Evolutionary conservation across 1,284 basidiomycete species (phyloP).

Genomic region (Cutaneotrichosporon sp.): DNA sequence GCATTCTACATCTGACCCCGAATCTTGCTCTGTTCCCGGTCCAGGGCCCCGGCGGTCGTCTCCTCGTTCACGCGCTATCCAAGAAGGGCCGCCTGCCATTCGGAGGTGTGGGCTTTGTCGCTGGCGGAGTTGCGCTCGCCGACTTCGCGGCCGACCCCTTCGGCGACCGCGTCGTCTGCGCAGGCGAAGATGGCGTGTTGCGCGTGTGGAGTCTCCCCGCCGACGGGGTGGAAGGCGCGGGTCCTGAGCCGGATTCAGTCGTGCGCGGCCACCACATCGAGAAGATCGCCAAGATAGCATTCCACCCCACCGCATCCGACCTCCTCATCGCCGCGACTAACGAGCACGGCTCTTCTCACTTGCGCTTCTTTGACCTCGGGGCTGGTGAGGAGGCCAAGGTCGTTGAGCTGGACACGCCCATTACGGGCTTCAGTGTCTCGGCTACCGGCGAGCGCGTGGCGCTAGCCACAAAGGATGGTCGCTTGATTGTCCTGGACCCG

Average conservation of each 20-base stretch:
- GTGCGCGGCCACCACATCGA: constrained; percentile 41
- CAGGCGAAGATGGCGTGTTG: constrained; percentile 48
- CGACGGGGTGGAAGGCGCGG: constrained; percentile 33
- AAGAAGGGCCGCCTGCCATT: constrained; percentile 46
- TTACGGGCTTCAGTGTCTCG: constrained; percentile 45
- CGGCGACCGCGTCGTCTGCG: constrained; percentile 39
- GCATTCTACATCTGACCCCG: constrained; percentile 39
- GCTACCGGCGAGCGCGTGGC: constrained; percentile 45
- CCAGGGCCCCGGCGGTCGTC: constrained; percentile 50
- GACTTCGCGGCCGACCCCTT: constrained; percentile 49
- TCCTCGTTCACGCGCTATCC: constrained; percentile 45
- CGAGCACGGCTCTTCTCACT: constrained; percentile 39
- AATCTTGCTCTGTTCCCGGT: constrained; percentile 49
- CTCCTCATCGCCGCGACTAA: constrained; percentile 46
- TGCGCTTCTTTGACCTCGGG: constrained; percentile 44
- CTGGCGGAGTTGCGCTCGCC: constrained; percentile 43
- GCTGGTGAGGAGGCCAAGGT: constrained; percentile 19
- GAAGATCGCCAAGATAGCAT: constrained; percentile 44
- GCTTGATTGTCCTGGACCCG: constrained; percentile 48
- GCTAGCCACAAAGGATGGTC: constrained; percentile 49
- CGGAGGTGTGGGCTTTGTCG: constrained; percentile 42
- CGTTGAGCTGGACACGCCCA: constrained; percentile 24
- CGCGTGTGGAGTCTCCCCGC: constrained; percentile 42
- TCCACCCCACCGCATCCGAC: constrained; percentile 48
- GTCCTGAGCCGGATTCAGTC: constrained; percentile 31